Base-by-base conservation (phyloP, 148 eudicot genomes). In the Silene latifolia region DNA sequence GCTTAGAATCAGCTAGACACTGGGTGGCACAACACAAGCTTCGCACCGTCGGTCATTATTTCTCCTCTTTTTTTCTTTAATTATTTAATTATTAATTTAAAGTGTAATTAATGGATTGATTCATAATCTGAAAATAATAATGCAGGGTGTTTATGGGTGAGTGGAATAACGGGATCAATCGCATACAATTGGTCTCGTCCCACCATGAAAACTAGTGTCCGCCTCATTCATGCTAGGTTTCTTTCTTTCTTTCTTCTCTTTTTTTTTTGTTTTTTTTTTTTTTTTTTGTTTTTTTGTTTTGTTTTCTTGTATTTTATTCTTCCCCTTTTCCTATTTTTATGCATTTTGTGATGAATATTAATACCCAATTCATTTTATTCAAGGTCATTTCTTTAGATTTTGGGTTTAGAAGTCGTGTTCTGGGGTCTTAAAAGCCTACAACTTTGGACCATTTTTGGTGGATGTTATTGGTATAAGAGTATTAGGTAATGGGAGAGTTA, bases 141-240 rank as follows among this genome's bases (percentile, higher is more conserved):
- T 7, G 44, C 81, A 89, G 97, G 93, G 77, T 74, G 86, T 56
- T 82, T 91, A 42, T 91, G 91, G 93, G 74, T 87, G 71, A 86
- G 90, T 62, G 97, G 91, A 46, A 82, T 91, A 23, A 73, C 88
- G 25, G 91, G 93, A 57, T 91, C 97, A 5, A 63, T 91, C 23
- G 97, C 93, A 2, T 89, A 91, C 75, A 91, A 91, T 82, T 91
- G 97, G 97, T 89, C 97, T 82, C 91, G 89, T 27, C 93, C 97
- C 10, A 83, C 84, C 68, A 91, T 91, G 97, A 89, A 91, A 81
- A 89, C 97, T 74, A 91, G 97, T 76, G 97, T 91, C 67, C 81
- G 80, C 78, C 80, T 91, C 67, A 91, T 91, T 70, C 97, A 91
- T 42, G 97, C 93, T 44, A 91, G 97, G 97, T 91, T 80, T 39